Evolutionary conservation across 2,329 filamentous ascomycete genomes (phyloP), one percentile per base, ranked within the genome.

Genomic region (Scedosporium dehoogii): DNA sequence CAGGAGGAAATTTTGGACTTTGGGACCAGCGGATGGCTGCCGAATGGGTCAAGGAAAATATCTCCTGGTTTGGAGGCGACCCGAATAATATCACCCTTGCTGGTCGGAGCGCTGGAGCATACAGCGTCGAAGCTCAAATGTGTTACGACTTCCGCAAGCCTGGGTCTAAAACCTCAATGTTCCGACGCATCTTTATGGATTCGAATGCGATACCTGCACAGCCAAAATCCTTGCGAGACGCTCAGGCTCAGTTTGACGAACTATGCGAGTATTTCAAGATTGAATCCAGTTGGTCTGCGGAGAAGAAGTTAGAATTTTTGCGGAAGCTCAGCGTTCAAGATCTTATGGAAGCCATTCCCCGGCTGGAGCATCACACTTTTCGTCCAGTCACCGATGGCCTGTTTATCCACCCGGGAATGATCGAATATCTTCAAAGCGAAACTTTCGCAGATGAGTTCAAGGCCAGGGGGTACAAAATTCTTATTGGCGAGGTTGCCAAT

Each of bases 41-140:
- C 7, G 73, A 81, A 67, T 84, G 81, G 81, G 75, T 81, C 0
- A 72, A 79, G 41, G 73, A 79, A 42, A 75, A 89, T 64, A 87
- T 89, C 51, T 69, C 72, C 78, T 3, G 73, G 21, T 81, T 81
- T 62, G 75, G 75, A 7, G 80, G 80, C 3, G 75, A 82, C 64
- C 63, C 74, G 0, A 63, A 67, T n/a, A 76, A 78, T 60, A 74
- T 82, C 48, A 80, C 76, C 0, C 71, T 79, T 1, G 74, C 72
- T 3, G 78, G 75, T 4, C 70, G 75, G 4, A 78, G 75, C 61
- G 78, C 78, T 1, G 77, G 78, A 3, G 75, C 76, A 0, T 78
- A 78, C 65, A 72, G 73, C 63, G 74, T 72, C 4, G 72, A 78
- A 27, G 73, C 75, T 25, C 76, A 78, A 59, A 72, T 76, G 63